Percentiles rank a stretch among this genome's conserved stretches.
These are phyloP conservation scores for Immersiella caudata DNA, from an alignment of 495 filamentous ascomycete genomes.

Conservation along the genomic window DNA sequence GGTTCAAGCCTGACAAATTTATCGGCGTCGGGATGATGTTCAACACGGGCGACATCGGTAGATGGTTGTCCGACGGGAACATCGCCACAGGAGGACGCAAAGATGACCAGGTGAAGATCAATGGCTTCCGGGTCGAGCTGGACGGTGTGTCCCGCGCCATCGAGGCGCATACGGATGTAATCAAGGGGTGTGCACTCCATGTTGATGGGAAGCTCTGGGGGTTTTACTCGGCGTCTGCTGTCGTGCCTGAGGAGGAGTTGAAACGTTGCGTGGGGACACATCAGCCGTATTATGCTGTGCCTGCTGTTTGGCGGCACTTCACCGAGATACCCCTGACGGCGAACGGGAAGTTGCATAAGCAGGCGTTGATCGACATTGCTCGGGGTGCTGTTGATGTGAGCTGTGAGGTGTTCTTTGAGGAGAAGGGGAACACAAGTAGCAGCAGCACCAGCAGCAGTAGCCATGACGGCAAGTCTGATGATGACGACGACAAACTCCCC, in stretches of 20 bases:
- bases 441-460: slow-evolving; percentile 6
- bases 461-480: slow-evolving; percentile 5
- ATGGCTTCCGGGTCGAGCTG: slow-evolving; percentile 47
- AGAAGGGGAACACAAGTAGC: no score
- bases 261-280: slow-evolving; percentile 19
- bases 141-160: slow-evolving; percentile 41
- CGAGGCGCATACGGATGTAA: slow-evolving; percentile 31
- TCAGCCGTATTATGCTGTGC: slow-evolving; percentile 44
- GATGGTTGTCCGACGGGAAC: slow-evolving; percentile 39
- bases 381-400: no score
- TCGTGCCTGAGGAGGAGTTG: slow-evolving; percentile 25
- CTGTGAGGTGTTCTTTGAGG: no score
- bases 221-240: slow-evolving; percentile 34
- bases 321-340: slow-evolving; percentile 35
- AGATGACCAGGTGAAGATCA: slow-evolving; percentile 47
- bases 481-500: slow-evolving; percentile 1
- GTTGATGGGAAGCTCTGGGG: slow-evolving; percentile 28
- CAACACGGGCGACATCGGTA: slow-evolving; percentile 41
- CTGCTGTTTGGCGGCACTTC: slow-evolving; percentile 32
- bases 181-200: slow-evolving; percentile 39
- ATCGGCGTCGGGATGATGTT: slow-evolving; percentile 41
- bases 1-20: slow-evolving; percentile 42
- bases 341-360: slow-evolving; percentile 48
- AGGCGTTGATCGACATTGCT: slow-evolving; percentile 27
- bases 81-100: slow-evolving; percentile 38